Base-by-base conservation (phyloP, 305 asterid genomes). In the Fraxinus floribunda region DNA sequence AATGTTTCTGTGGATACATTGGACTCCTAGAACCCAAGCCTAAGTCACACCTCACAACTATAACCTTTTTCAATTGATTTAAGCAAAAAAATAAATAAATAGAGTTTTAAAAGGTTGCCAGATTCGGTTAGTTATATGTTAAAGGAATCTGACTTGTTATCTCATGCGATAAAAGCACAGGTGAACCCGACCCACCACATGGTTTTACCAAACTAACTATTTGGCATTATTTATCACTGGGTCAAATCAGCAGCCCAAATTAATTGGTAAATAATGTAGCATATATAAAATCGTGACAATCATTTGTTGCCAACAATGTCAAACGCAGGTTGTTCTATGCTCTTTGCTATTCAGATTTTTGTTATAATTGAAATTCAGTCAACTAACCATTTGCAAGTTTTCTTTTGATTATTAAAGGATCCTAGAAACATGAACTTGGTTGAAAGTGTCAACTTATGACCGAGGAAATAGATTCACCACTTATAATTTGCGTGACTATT, bases 401-500 rank as follows among this genome's bases (percentile, higher is more conserved):
- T 39, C 15, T 44, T 32, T 9, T 60, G 74, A 20, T 44, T 64
- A 29, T 41, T 38, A 20, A 20, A 72, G 78, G 35, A 66, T 22
- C 38, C 52, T 83, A 76, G 81, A 38, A 76, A 46, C 11, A 35
- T 82, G 73, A 76, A 74, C 57, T 32, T 44, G 72, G 68, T 78
- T 84, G 30, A 55, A 80, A 57, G 34, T 78, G 78, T 41, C 72
- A 72, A 49, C 35, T 68, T 75, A 73, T 22, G 38, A 26, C 79
- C 41, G 46, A 72, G 77, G 73, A 29, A 49, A 10, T 52, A 76
- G 76, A 77, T 81, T 76, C 82, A 79, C 81, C 79, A 80, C 49
- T 75, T 34, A 80, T 80, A 62, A 62, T 62, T 62, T 46, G 49
- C 80, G 46, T 70, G 76, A 85, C 83, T 71, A 5, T 81, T 39